Evolutionary conservation across 257 asterid species (phyloP).

Genomic region (Fraxinus cuspidata): DNA sequence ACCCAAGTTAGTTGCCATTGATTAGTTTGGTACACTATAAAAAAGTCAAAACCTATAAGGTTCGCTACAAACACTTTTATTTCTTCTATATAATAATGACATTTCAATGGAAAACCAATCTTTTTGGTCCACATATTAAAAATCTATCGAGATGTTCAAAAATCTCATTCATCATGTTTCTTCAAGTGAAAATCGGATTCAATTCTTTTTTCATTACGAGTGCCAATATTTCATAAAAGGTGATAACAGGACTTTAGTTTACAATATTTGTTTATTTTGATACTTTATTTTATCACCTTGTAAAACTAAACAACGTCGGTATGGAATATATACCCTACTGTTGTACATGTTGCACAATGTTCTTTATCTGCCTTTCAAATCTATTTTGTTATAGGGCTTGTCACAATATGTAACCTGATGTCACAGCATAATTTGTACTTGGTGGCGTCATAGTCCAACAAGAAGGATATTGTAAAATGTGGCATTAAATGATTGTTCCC

Average conservation of each 20-base stretch:
- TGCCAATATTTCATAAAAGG: neutral
- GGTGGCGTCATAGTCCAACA: constrained; percentile 41
- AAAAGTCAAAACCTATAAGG: constrained; percentile 61
- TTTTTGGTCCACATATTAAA: constrained; percentile 33
- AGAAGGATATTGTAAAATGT: constrained; percentile 33
- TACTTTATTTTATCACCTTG: neutral
- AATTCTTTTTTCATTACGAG: neutral
- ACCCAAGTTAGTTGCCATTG: constrained; percentile 57
- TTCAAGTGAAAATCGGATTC: neutral
- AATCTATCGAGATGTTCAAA: constrained; percentile 3
- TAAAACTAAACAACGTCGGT: constrained; percentile 38
- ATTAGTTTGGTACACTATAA: constrained; percentile 38
- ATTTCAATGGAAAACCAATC: constrained; percentile 48
- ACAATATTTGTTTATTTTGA: neutral
- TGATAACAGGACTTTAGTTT: neutral
- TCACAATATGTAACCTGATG: constrained; percentile 29
- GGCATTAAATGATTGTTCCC: constrained; percentile 35
- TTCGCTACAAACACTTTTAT: constrained; percentile 64
- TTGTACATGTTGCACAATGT: constrained; percentile 29
- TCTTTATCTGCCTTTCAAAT: constrained; percentile 26
- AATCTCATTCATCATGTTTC: no score
- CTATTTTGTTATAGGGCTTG: constrained; percentile 23
- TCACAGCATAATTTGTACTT: constrained; percentile 34
- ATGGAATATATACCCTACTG: constrained; percentile 55
- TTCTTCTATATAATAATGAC: constrained; percentile 63